These are phyloP conservation scores for Aurifilum marmelostoma DNA, from an alignment of 2,329 filamentous ascomycete species.

Conservation along the genomic window DNA sequence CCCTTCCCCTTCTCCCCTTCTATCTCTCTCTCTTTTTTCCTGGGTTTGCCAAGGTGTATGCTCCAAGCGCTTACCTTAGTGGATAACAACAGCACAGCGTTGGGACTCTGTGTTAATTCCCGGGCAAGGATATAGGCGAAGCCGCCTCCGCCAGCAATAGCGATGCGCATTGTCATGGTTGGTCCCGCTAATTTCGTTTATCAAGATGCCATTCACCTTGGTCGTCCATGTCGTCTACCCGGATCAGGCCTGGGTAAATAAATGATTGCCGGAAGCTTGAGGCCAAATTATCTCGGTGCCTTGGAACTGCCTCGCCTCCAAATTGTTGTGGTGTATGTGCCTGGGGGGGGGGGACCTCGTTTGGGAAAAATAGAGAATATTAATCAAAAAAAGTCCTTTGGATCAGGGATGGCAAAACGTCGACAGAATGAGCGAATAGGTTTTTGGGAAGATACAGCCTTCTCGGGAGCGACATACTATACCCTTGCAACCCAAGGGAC, in stretches of 20 bases:
- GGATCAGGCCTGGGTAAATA: slow-evolving; percentile 13
- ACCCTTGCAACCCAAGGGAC: slow-evolving; percentile 13
- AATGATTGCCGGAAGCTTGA: slow-evolving; percentile 15
- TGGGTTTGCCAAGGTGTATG: background rate
- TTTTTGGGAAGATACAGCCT: slow-evolving; percentile 19
- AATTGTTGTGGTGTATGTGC: slow-evolving; percentile 1
- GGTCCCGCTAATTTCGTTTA: slow-evolving; percentile 8
- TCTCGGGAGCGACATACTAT: slow-evolving; percentile 14
- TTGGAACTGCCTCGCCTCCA: slow-evolving; percentile 17
- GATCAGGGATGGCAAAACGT: slow-evolving; percentile 3
- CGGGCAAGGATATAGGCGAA: slow-evolving; percentile 51
- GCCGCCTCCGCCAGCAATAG: slow-evolving; percentile 51
- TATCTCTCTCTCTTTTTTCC: no score
- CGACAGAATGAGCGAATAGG: slow-evolving; percentile 18
- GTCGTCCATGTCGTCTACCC: slow-evolving; percentile 18
- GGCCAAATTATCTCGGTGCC: background rate
- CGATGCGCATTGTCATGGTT: slow-evolving; percentile 51
- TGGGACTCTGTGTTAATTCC: slow-evolving; percentile 64
- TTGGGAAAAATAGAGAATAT: no score
- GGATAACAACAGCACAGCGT: slow-evolving; percentile 73
- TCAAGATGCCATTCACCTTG: slow-evolving; percentile 9
- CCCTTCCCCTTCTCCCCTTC: no score
- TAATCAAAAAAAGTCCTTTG: background rate
- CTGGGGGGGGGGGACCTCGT: background rate
- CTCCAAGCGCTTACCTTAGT: slow-evolving; percentile 53